Base-by-base conservation (phyloP, 495 filamentous ascomycete genomes). In the Apiosordaria backusii region DNA sequence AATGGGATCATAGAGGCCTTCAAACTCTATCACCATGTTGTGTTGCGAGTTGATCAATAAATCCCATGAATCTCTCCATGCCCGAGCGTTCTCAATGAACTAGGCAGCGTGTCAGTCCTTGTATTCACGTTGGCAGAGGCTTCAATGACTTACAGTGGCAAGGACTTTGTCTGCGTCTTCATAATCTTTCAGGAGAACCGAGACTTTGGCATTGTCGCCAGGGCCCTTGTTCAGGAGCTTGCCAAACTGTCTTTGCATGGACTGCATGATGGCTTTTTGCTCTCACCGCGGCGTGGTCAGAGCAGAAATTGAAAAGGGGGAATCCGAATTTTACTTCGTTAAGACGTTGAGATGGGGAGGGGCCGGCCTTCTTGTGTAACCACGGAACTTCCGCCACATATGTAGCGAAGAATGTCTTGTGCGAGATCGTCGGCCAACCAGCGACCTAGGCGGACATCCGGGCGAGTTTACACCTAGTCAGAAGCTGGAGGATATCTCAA, bases 61-160 rank as follows among this genome's bases (percentile, higher is more conserved):
- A 13, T 86, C 81, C 94, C 94, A 98, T 4, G 89, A 85, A 74
- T 96, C 92, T 71, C 89, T 88, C 92, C 92, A 97, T 67, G 86
- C 80, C 77, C 87, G 91, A 57, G 88, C 87, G 64, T 89, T 88
- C 64, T 93, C 90, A 66, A 95, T 86, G 67, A 98, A 87, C 93
- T 96, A 68, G 66, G 65, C 4, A 29, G 27, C 27, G 27, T 0
- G 10, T 45, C 35, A 45, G 35, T 45, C 4, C 40, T 50, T 29
- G 26, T 6, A n/a, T 2, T 60, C 4, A 21, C 23, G 65, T 71
- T 58, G 70, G 71, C 57, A 16, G 19, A 13, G 45, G 52, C 4
- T 55, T 54, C 7, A 50, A 57, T n/a, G 5, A 29, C 78, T 26
- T 80, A 92, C 91, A 81, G 87, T 86, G 68, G 84, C 83, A 57